Base-by-base conservation (phyloP, 768 basidiomycete genomes). In the Boletus reticuloceps region DNA sequence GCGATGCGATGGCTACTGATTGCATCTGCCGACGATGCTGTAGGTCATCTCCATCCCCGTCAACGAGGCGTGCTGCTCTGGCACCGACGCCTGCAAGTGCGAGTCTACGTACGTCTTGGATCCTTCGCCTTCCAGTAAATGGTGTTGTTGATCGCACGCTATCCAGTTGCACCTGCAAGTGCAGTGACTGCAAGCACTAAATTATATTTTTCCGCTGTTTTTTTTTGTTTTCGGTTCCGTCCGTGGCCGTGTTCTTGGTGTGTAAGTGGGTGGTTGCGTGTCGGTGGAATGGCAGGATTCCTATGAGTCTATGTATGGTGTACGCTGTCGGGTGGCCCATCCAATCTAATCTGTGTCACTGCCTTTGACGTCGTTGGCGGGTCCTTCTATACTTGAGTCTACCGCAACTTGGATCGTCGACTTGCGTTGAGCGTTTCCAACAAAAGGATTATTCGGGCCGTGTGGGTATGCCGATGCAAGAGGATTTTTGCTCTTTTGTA, bases 171-270 rank as follows among this genome's bases (percentile, higher is more conserved):
- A 19, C 29, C 31, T 64, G 59, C 60, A 54, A 51, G 27, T 65
- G 63, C 38, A 19, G 56, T 38, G 59, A 56, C 45, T 65, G 63
- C 63, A 62, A 59, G 57, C 56, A 59, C 50, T 62, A 37, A 54
- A 51, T 42, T 7, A 25, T 25, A 36, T 12, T 36, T 1, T 36
- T 11, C 14, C 34, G 34, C 14, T 36, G 34, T 36, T 1, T 12
- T 36, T n/a, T 25, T 6, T 25, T 25, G 25, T 25, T 25, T 25
- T 6, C 25, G 6, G 25, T 25, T 25, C 25, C 25, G 25, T 25
- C 25, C 6, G 25, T 5, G 6, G 6, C 6, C 6, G 25, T 25
- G 25, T 25, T 25, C 25, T 25, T 25, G 25, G 25, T 25, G 25
- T 25, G 6, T 25, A 25, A 25, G 25, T 6, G 25, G 25, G 6